Percentiles rank a stretch among this genome's conserved stretches.
Evolutionary conservation across 768 basidiomycete species (phyloP).

Genomic region (Kwoniella newhampshirensis): DNA sequence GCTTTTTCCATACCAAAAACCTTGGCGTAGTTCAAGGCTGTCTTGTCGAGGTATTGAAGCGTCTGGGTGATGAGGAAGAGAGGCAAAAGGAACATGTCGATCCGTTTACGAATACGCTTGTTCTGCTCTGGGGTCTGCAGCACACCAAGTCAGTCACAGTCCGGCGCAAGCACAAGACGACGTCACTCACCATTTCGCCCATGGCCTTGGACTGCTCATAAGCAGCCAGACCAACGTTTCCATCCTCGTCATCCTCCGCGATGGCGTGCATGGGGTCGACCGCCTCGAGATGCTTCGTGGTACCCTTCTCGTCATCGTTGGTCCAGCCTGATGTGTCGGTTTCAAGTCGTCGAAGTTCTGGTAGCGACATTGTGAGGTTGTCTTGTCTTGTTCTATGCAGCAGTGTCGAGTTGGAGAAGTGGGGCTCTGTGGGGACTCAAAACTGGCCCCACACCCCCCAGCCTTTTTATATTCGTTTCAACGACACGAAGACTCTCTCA

Average conservation of each 20-base stretch:
- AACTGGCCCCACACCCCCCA: no score
- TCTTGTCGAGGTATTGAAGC: slow-evolving; percentile 46
- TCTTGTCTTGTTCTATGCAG: no score
- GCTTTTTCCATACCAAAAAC: slow-evolving; percentile 52
- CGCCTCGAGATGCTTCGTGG: slow-evolving; percentile 29
- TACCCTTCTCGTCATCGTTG: slow-evolving; percentile 37
- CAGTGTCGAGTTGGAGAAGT: no score
- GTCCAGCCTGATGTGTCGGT: slow-evolving; percentile 31
- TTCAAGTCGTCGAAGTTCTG: slow-evolving; percentile 13
- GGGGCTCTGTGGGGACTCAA: no score
- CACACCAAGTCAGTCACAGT: no score
- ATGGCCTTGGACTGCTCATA: slow-evolving; percentile 46
- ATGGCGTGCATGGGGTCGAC: slow-evolving; percentile 29
- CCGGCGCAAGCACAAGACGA: not conserved
- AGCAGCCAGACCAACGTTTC: slow-evolving; percentile 44
- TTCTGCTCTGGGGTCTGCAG: slow-evolving; percentile 47
- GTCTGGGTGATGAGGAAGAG: slow-evolving; percentile 52
- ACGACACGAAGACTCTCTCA: no score
- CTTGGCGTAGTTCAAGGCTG: slow-evolving; percentile 50
- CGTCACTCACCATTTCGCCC: slow-evolving; percentile 43
- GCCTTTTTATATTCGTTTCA: no score
- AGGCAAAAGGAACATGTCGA: slow-evolving; percentile 51
- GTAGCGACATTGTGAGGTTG: slow-evolving; percentile 2
- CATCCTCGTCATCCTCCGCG: slow-evolving; percentile 41
- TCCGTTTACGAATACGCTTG: slow-evolving; percentile 38